Percentiles rank a stretch among this genome's conserved stretches.
phyloP scores from a whole-genome alignment of 2,329 filamentous ascomycete species.

The Escovopsis weberi region DNA sequence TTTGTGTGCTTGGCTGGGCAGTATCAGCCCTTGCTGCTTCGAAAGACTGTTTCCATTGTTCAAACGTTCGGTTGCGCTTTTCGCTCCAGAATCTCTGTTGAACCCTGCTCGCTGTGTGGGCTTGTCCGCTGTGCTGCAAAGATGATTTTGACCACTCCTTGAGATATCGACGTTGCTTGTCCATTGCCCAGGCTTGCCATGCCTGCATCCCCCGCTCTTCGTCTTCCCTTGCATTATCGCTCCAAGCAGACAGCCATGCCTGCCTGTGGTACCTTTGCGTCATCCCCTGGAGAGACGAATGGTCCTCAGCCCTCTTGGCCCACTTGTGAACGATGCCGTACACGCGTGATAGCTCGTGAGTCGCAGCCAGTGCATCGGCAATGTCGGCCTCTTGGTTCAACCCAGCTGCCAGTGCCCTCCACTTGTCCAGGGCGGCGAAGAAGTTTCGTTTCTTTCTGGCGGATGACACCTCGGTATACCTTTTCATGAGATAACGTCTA shows the following conservation, averaged over 20 bases:
- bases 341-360: conserved; percentile 5
- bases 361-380: conserved; percentile 7
- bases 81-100: conserved; percentile 18
- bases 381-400: conserved; percentile 6
- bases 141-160: conserved; percentile 24
- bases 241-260: conserved; percentile 13
- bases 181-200: conserved; percentile 18
- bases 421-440: conserved; percentile 17
- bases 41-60: conserved; percentile 17
- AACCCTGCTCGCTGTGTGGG: conserved; percentile 21
- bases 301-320: conserved; percentile 1
- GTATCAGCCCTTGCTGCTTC: conserved; percentile 7
- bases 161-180: conserved; percentile 18
- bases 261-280: conserved; percentile 10
- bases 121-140: conserved; percentile 22
- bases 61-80: conserved; percentile 16
- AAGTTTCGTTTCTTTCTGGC: conserved; percentile 18
- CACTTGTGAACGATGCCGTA: conserved; percentile 3
- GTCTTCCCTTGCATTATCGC: conserved; percentile 8
- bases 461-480: conserved; percentile 21
- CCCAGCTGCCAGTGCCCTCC: conserved; percentile 11
- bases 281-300: conserved; percentile 8
- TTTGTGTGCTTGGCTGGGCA: conserved; percentile 1
- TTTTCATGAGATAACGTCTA: conserved; percentile 19
- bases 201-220: conserved; percentile 13